Conservation (phyloP, 2,329 filamentous ascomycete species). For the Knufia petricola region DNA sequence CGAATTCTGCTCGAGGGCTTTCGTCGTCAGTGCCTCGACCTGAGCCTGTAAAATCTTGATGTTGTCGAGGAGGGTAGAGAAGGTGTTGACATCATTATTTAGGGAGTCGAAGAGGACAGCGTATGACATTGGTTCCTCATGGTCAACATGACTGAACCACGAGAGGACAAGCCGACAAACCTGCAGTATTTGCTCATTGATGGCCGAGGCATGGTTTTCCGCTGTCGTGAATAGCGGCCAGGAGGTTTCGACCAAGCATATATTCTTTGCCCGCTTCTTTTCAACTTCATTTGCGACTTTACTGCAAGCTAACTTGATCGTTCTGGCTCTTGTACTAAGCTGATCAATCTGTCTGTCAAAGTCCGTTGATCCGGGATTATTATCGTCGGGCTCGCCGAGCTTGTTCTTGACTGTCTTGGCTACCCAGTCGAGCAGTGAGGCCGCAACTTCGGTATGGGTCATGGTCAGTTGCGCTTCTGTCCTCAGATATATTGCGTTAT, state of each 20-base stretch:
- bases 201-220: constrained; percentile 53
- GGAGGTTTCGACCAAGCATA: constrained; percentile 62
- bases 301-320: constrained; percentile 70
- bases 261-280: constrained; percentile 64
- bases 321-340: constrained; percentile 65
- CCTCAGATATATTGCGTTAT: constrained; percentile 41
- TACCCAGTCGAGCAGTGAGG: constrained; percentile 58
- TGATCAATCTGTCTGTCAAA: constrained; percentile 62
- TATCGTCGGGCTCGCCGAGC: constrained; percentile 48
- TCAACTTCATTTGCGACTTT: constrained; percentile 69
- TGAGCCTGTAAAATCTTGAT: constrained; percentile 16
- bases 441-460: constrained; percentile 71
- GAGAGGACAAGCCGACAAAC: constrained; percentile 58
- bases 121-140: not conserved
- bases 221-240: constrained; percentile 60
- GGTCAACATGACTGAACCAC: constrained; percentile 56
- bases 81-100: not conserved
- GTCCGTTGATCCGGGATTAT: constrained; percentile 59
- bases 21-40: constrained; percentile 54
- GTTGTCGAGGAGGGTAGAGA: constrained; percentile 12
- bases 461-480: constrained; percentile 54
- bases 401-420: constrained; percentile 55
- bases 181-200: constrained; percentile 57
- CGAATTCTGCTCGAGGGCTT: constrained; percentile 61
- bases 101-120: not conserved